Base-by-base conservation (phyloP, 306 rosid genomes). In the Calophaca sinica region DNA sequence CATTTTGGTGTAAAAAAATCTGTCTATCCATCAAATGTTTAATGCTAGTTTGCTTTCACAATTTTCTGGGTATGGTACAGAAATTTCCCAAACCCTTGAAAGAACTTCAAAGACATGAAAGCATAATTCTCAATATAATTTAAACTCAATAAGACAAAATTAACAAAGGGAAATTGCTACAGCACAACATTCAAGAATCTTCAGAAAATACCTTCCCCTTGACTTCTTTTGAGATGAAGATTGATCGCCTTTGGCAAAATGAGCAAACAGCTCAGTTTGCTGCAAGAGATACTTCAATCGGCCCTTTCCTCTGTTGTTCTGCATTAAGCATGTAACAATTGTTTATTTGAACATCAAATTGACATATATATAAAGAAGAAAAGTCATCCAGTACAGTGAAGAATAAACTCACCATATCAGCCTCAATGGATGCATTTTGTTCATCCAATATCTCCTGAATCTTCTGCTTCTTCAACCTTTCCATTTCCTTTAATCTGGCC, bases 221-320 rank as follows among this genome's bases (percentile, higher is more conserved):
- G 84, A 36, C 87, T 89, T 91, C 88, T 89, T 93, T 68, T 82
- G 96, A 44, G 99, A 79, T 9, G 96, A 77, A 81, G 96, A 82
- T 15, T 75, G 92, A 9, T 83, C 96, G 50, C 93, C 87, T 83
- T 92, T 90, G 6, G 99, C 98, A 86, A 96, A 96, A 82, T 96
- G 98, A 57, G 99, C 96, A 90, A 94, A 94, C 62, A 94, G 58
- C 84, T 94, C 99, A n/a, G 99, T 94, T 74, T 94, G 99, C 79
- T 92, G 96, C 46, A 94, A 80, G 39, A 94, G 99, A 87, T 92
- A 94, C 74, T 94, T 92, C 89, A 94, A 77, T 29, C 99, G 89
- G 14, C 99, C 99, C 75, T 90, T 86, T 41, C 97, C 99, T 74
- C 52, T 90, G 39, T 85, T 90, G 52, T 94, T 87, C 99, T 94